These are phyloP conservation scores for Pulveroboletus sp. DNA, from an alignment of 768 basidiomycete species.

Conservation along the genomic window DNA sequence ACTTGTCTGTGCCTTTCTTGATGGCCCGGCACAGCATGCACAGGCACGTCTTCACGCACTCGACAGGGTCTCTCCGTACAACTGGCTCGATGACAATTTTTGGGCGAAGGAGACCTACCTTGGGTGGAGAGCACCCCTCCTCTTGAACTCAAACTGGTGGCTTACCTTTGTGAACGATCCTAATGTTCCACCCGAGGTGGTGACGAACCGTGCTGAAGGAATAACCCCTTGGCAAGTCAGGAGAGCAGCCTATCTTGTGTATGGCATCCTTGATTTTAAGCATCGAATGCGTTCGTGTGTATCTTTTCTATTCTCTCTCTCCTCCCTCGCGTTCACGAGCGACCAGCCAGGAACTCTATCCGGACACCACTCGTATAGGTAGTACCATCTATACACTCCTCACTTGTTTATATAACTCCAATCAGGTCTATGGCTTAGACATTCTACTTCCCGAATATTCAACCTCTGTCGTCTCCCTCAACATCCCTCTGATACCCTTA, in stretches of 20 bases:
- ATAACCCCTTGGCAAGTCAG: conserved; percentile 81
- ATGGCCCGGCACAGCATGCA: conserved; percentile 11
- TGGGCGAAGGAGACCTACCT: conserved; percentile 88
- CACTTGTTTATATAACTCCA: not conserved
- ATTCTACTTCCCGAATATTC: conserved; percentile 59
- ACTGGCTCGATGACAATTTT: conserved; percentile 93
- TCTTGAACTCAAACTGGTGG: conserved; percentile 97
- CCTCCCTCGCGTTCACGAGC: conserved; percentile 6
- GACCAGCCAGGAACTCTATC: conserved; percentile 60
- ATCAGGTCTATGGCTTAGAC: conserved; percentile 60
- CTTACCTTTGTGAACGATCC: conserved; percentile 76
- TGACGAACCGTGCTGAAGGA: conserved; percentile 25
- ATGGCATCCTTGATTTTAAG: conserved; percentile 71
- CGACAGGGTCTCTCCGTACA: conserved; percentile 76
- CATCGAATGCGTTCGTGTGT: conserved; percentile 58
- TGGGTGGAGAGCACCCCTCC: conserved; percentile 79
- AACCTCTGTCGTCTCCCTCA: conserved; percentile 75
- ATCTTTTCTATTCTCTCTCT: not conserved
- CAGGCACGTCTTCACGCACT: conserved; percentile 49
- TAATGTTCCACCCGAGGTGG: conserved; percentile 43
- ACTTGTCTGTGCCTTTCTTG: conserved; percentile 16
- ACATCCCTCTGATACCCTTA: conserved; percentile 56
- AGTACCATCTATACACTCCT: not conserved
- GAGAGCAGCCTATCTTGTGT: conserved; percentile 76
- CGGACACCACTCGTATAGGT: conserved; percentile 72